phyloP scores from a whole-genome alignment of 177 flowering plant species.

The Vitis hybrid region DNA sequence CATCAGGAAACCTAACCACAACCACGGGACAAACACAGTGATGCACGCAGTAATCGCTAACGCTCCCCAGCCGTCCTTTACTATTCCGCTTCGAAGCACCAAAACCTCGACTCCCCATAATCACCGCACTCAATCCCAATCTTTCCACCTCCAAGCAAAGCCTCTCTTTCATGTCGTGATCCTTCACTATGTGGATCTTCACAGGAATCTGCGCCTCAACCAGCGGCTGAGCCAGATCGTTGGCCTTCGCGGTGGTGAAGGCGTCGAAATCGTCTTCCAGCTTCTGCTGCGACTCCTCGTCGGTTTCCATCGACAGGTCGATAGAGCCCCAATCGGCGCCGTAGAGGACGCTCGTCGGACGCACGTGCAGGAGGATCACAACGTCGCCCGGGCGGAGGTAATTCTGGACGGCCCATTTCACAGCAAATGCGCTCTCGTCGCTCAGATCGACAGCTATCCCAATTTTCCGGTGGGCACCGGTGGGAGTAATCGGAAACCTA shows the following conservation, averaged over 20 bases:
- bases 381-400: slow-evolving; percentile 76
- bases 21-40: slow-evolving; percentile 82
- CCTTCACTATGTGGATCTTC: slow-evolving; percentile 84
- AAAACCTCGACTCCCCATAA: slow-evolving; percentile 78
- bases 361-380: slow-evolving; percentile 73
- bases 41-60: slow-evolving; percentile 75
- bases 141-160: slow-evolving; percentile 78
- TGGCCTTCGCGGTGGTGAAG: slow-evolving; percentile 62
- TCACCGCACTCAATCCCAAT: slow-evolving; percentile 55
- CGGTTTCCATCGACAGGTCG: slow-evolving; percentile 31
- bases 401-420: slow-evolving; percentile 76
- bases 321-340: slow-evolving; percentile 88
- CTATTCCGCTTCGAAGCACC: slow-evolving; percentile 50
- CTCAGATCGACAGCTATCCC: slow-evolving; percentile 87
- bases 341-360: slow-evolving; percentile 73
- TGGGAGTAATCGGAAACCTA: slow-evolving; percentile 33
- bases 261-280: slow-evolving; percentile 70
- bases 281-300: slow-evolving; percentile 48
- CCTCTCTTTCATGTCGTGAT: slow-evolving; percentile 89
- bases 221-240: slow-evolving; percentile 63
- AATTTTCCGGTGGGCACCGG: slow-evolving; percentile 57
- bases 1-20: slow-evolving; percentile 63
- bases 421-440: slow-evolving; percentile 83
- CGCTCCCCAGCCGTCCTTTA: slow-evolving; percentile 70
- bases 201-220: slow-evolving; percentile 63